phyloP scores from a whole-genome alignment of 78 protist species.

The Cavenderia fasciculata region DNA sequence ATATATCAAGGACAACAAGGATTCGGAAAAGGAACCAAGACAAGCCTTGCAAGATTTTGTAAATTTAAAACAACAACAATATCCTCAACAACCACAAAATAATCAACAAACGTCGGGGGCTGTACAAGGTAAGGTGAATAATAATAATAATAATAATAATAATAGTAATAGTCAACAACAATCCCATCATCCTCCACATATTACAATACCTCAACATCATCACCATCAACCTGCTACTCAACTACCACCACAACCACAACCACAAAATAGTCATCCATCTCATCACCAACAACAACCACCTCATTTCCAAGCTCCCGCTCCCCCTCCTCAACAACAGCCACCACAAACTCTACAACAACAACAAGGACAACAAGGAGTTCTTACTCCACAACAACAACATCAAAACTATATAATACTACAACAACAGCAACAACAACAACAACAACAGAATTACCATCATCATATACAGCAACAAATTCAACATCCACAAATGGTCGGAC shows the following conservation, averaged over 20 bases:
- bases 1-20: not conserved
- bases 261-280: not conserved
- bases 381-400: not conserved
- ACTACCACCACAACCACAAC: not conserved
- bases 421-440: conserved; percentile 3
- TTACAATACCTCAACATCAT: not conserved
- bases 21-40: not conserved
- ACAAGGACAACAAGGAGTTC: not conserved
- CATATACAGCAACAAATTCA: not conserved
- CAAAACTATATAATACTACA: not conserved
- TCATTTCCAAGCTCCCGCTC: not conserved
- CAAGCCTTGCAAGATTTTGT: not conserved
- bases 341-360: not conserved
- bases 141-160: too few relatives aligned
- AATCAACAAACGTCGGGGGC: not conserved
- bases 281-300: not conserved
- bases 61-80: not conserved
- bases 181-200: not conserved
- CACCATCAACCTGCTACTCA: not conserved
- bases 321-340: not conserved
- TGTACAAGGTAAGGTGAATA: not conserved
- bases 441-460: not conserved
- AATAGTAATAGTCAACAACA: too few relatives aligned
- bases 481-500: too few relatives aligned
- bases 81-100: not conserved